phyloP scores from a whole-genome alignment of 495 filamentous ascomycete species.

The Tuber microsphaerosporum region DNA sequence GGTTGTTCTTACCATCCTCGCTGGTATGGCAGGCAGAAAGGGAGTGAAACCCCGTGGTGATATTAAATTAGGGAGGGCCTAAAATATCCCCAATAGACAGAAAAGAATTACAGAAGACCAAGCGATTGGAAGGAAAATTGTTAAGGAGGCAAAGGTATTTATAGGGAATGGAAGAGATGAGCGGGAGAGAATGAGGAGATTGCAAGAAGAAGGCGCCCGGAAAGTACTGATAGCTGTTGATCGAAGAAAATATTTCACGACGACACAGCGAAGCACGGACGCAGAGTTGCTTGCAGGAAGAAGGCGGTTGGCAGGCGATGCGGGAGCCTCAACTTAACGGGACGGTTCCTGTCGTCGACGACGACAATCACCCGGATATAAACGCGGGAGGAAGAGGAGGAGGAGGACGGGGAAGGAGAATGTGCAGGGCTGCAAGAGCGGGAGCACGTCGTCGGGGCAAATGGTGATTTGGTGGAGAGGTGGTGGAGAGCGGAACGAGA shows the following conservation, averaged over 20 bases:
- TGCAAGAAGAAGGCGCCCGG: constrained; percentile 34
- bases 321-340: constrained; percentile 31
- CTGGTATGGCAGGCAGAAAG: neutral
- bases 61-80: constrained; percentile 19
- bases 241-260: constrained; percentile 36
- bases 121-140: constrained; percentile 1
- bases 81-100: neutral
- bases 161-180: constrained; percentile 8
- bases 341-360: constrained; percentile 36
- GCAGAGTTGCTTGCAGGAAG: constrained; percentile 21
- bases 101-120: neutral
- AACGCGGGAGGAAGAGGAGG: constrained; percentile 32
- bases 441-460: constrained; percentile 40
- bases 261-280: constrained; percentile 33
- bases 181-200: constrained; percentile 13
- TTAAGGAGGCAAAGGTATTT: neutral
- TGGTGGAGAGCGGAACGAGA: constrained; percentile 20
- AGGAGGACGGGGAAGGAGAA: constrained; percentile 30
- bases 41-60: constrained; percentile 17
- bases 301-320: constrained; percentile 30
- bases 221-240: neutral
- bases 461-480: constrained; percentile 13
- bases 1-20: constrained; percentile 2
- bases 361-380: constrained; percentile 39
- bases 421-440: constrained; percentile 44